Evolutionary conservation across 805 yeast genomes (phyloP).

Genomic region (Middelhovenomyces tepae): DNA sequence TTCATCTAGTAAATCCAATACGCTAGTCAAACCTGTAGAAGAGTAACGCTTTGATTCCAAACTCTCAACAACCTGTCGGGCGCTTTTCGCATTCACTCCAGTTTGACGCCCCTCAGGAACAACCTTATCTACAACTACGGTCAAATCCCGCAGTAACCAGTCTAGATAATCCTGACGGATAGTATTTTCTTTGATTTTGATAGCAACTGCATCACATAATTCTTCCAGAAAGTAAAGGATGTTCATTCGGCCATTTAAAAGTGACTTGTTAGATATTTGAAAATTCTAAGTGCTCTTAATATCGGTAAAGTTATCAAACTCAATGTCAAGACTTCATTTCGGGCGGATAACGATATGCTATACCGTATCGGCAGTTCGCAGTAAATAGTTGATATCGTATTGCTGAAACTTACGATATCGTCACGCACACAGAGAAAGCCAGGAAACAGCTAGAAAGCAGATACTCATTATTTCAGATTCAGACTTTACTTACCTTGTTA

Average conservation of each 20-base stretch:
- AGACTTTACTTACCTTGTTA: constrained; percentile 21
- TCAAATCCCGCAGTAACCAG: constrained; percentile 24
- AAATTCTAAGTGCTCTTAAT: too few relatives aligned
- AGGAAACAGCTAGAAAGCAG: neutral
- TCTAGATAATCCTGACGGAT: constrained; percentile 24
- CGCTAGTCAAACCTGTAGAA: constrained; percentile 3
- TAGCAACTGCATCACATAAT: constrained; percentile 27
- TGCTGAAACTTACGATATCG: neutral
- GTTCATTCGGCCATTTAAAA: constrained; percentile 53
- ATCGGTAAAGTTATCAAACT: too few relatives aligned
- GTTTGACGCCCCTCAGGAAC: constrained; percentile 10
- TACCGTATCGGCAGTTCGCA: neutral
- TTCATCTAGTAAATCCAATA: neutral
- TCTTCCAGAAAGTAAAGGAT: constrained; percentile 63
- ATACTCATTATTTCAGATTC: neutral
- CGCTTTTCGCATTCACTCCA: constrained; percentile 3
- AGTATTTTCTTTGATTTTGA: constrained; percentile 16
- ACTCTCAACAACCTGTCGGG: constrained; percentile 1
- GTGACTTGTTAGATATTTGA: too few relatives aligned
- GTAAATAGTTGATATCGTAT: neutral
- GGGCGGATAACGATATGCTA: neutral
- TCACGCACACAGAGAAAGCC: neutral
- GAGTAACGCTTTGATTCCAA: constrained; percentile 8
- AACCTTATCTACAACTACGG: constrained; percentile 21
- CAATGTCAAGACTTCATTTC: too few relatives aligned